A percentile compares a stretch with the other conserved stretches of the same genome.
Conservation (phyloP, 108 stramenopile species). For the Craspedostauros australis region DNA sequence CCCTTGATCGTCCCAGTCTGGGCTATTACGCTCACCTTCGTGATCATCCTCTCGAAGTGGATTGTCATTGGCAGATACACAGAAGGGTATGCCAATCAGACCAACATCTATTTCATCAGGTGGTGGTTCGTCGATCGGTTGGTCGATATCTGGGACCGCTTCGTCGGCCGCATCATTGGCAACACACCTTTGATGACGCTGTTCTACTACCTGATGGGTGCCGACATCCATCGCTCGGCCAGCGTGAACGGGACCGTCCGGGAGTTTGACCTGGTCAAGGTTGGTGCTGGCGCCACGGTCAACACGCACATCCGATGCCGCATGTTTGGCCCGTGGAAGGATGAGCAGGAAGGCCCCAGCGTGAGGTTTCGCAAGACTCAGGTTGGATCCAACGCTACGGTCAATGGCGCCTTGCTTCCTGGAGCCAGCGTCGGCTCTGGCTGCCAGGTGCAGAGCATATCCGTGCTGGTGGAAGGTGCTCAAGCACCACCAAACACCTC, state of each 20-base stretch:
- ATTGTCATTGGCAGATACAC: constrained; percentile 8
- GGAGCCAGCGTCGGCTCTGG: background rate
- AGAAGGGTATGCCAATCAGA: background rate
- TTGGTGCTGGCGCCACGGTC: background rate
- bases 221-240: background rate
- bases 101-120: background rate
- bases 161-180: background rate
- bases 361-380: background rate
- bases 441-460: background rate
- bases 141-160: too few species aligned
- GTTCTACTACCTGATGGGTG: constrained; percentile 6
- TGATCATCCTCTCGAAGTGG: background rate
- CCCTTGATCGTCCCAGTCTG: background rate
- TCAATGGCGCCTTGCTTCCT: background rate
- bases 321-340: constrained; percentile 1
- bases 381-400: background rate
- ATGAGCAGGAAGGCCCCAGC: background rate
- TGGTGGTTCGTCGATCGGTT: constrained; percentile 11
- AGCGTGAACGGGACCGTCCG: background rate
- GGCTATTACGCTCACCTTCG: background rate
- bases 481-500: background rate
- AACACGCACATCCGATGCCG: background rate
- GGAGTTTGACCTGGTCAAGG: constrained; percentile 4
- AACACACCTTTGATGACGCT: constrained; percentile 1
- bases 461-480: background rate